phyloP scores from a whole-genome alignment of 129 eudicot species.

The Heracleum sosnowskyi region DNA sequence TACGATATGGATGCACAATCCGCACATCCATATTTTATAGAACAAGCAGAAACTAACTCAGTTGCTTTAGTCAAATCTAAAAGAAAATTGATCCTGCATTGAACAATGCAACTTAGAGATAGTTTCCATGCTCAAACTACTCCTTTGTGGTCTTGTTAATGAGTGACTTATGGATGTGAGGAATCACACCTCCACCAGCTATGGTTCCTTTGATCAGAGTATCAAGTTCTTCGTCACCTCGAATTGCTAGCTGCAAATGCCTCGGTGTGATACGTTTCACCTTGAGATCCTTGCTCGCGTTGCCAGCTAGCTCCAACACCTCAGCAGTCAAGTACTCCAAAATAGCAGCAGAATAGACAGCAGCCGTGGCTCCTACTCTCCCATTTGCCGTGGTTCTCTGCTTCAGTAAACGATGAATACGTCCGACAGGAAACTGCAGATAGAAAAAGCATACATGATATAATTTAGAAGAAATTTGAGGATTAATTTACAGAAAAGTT shows the following conservation, averaged over 20 bases:
- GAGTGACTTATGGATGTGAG: slow-evolving; percentile 42
- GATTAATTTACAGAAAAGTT: not conserved
- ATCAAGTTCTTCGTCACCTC: slow-evolving; percentile 45
- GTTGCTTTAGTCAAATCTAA: not conserved
- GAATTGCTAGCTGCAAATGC: slow-evolving; percentile 41
- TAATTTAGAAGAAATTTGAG: not conserved
- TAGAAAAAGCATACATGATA: not conserved
- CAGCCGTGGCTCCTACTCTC: slow-evolving; percentile 42
- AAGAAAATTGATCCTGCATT: not conserved
- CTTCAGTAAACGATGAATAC: slow-evolving; percentile 42
- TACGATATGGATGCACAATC: slow-evolving; percentile 11
- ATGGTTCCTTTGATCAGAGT: slow-evolving; percentile 41
- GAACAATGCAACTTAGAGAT: not conserved
- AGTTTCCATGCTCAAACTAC: not conserved
- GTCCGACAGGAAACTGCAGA: slow-evolving; percentile 40
- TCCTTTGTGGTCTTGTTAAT: slow-evolving; percentile 42
- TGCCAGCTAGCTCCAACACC: slow-evolving; percentile 42
- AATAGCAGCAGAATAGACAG: slow-evolving; percentile 43
- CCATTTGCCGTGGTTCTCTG: slow-evolving; percentile 37
- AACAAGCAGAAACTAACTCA: not conserved
- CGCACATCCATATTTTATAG: not conserved
- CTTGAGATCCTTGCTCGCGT: slow-evolving; percentile 44
- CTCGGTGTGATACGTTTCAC: slow-evolving; percentile 43
- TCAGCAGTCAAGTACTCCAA: slow-evolving; percentile 39
- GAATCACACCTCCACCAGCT: slow-evolving; percentile 45